phyloP scores from a whole-genome alignment of 176 grass and related monocot species.

The Hordeum marinum region DNA sequence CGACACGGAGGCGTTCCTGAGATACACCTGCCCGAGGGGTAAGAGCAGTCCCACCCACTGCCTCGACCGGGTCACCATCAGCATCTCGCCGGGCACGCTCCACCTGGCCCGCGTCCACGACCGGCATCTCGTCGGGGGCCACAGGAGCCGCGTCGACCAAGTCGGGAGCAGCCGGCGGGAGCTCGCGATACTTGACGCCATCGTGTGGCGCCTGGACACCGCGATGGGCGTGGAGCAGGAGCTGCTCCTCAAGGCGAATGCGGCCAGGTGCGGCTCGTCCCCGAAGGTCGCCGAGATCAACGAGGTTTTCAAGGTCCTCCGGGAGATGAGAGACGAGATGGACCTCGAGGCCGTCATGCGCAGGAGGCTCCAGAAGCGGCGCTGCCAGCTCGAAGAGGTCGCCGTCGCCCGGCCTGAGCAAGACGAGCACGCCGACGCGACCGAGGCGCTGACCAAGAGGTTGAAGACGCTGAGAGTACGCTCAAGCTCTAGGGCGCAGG shows the following conservation, averaged over 20 bases:
- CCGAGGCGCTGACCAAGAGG: background rate
- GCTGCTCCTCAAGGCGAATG: background rate
- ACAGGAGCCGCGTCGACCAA: background rate
- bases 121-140: background rate
- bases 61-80: background rate
- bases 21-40: background rate
- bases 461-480: background rate
- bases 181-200: slow-evolving; percentile 7
- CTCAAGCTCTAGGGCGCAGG: background rate
- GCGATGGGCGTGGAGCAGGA: background rate
- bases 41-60: background rate
- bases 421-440: background rate
- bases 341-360: slow-evolving; percentile 20
- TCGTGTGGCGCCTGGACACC: background rate
- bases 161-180: background rate
- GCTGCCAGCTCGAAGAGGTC: background rate
- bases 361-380: background rate
- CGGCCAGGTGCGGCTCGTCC: background rate
- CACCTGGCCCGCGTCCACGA: background rate
- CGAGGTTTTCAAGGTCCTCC: background rate
- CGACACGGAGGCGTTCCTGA: background rate
- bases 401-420: background rate
- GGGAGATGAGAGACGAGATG: background rate
- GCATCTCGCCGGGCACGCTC: background rate
- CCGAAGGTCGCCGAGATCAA: background rate